Evolutionary conservation across 2,329 filamentous ascomycete species (phyloP).

Genomic region (Aspergillus ibericus): DNA sequence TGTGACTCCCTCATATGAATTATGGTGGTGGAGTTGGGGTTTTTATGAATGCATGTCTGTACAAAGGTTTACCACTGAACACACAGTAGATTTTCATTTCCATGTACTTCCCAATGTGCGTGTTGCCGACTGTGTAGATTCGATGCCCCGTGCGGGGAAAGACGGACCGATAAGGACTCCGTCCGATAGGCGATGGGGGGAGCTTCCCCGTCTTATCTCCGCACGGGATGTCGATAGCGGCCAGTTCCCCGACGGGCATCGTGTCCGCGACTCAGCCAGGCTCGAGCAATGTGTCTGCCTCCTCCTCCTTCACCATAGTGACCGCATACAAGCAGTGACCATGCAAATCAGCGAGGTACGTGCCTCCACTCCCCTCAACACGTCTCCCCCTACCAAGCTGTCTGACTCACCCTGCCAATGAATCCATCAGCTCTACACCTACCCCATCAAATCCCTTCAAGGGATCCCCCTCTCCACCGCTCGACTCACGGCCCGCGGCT

Average conservation of each 20-base stretch:
- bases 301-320: no score
- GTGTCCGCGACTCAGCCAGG: no score
- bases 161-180: not conserved
- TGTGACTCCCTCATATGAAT: not conserved
- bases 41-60: constrained; percentile 19
- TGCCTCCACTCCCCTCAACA: not conserved
- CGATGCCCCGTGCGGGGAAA: not conserved
- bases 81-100: constrained; percentile 4
- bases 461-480: constrained; percentile 57
- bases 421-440: constrained; percentile 61
- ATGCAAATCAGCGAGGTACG: constrained; percentile 39
- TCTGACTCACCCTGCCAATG: not conserved
- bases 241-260: no score
- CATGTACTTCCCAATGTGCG: not conserved
- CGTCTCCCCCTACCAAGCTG: not conserved
- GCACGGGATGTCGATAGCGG: not conserved
- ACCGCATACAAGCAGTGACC: not conserved
- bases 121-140: no score
- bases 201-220: not conserved
- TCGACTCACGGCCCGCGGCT: constrained; percentile 60
- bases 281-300: no score
- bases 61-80: constrained; percentile 14
- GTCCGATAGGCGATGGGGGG: not conserved
- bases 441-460: constrained; percentile 73
- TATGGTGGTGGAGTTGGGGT: not conserved